Base-by-base conservation (phyloP, 2,329 filamentous ascomycete genomes). In the Penicillium sp. region DNA sequence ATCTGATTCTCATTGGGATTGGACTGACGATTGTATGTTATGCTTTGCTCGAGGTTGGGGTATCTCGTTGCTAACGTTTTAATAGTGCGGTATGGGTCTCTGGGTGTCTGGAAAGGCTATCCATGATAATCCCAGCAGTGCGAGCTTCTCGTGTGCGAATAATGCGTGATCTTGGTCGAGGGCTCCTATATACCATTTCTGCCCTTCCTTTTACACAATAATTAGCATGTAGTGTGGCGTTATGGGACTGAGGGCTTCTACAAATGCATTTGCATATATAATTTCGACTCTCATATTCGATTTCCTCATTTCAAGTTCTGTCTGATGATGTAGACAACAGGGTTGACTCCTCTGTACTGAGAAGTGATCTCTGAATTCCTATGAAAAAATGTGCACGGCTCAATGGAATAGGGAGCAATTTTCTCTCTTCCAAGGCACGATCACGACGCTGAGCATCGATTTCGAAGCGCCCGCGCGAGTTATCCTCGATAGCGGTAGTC, bases 81-180 rank as follows among this genome's bases (percentile, higher is more conserved):
- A 39, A n/a, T 36, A 69, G 64, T 73, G 72, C 43, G 70, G 70
- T 54, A 67, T 74, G n/a, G 72, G 72, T 22, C 69, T 74, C 11
- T 74, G 68, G 55, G 70, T 73, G 22, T 74, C 72, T 9, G 71
- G 72, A 3, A 74, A 73, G 47, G 67, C 70, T n/a, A 65, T 74
- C 22, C 71, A 74, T 31, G 71, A 74, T 41, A 66, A 72, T 41
- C 65, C 70, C 31, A 68, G 67, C 55, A 66, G 63, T 33, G 63
- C 63, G 6, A 74, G 70, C 56, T 74, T 74, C 60, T 73, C 72
- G 6, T 74, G 72, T 43, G 68, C 66, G 14, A 71, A 66, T 49
- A 72, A 67, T 64, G 65, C 68, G 24, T 71, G 39, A 63, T 56
- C 4, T n/a, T 2, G 13, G 6, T 10, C 13, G 16, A 18, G 35